Conservation (phyloP, 2,329 filamentous ascomycete genomes). For the Beauveria caledonica region DNA sequence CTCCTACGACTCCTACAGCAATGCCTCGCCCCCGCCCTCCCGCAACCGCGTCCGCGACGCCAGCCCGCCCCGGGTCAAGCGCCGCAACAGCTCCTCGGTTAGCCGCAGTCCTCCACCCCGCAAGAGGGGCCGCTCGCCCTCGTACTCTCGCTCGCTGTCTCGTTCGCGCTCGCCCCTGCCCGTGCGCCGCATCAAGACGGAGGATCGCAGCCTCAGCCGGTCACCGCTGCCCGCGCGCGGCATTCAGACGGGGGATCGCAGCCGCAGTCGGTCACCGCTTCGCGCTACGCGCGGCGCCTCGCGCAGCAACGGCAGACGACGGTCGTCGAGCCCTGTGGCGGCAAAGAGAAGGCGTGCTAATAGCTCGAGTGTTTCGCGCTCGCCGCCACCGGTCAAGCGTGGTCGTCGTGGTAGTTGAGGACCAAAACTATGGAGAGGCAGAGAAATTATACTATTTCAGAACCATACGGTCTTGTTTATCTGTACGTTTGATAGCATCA, state of each 20-base stretch:
- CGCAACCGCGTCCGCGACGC: neutral
- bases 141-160: slow-evolving; percentile 5
- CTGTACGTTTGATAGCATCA: neutral
- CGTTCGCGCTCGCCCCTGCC: neutral
- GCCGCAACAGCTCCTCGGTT: slow-evolving; percentile 4
- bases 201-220: slow-evolving; percentile 7
- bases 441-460: neutral
- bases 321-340: slow-evolving; percentile 20
- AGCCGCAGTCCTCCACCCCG: slow-evolving; percentile 1
- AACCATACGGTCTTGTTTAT: neutral
- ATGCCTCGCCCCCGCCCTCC: neutral
- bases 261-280: neutral
- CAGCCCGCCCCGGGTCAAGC: slow-evolving; percentile 5
- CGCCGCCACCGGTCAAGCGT: slow-evolving; percentile 25
- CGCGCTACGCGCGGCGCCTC: neutral
- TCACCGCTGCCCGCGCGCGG: too few relatives aligned
- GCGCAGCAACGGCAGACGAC: neutral
- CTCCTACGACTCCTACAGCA: slow-evolving; percentile 9
- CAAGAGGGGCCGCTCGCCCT: neutral
- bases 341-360: slow-evolving; percentile 15
- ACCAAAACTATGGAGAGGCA: neutral
- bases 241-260: neutral
- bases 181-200: neutral
- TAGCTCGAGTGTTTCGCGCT: slow-evolving; percentile 24
- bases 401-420: slow-evolving; percentile 22